Evolutionary conservation across 306 rosid genomes (phyloP).

Genomic region (Citrullus amarus): DNA sequence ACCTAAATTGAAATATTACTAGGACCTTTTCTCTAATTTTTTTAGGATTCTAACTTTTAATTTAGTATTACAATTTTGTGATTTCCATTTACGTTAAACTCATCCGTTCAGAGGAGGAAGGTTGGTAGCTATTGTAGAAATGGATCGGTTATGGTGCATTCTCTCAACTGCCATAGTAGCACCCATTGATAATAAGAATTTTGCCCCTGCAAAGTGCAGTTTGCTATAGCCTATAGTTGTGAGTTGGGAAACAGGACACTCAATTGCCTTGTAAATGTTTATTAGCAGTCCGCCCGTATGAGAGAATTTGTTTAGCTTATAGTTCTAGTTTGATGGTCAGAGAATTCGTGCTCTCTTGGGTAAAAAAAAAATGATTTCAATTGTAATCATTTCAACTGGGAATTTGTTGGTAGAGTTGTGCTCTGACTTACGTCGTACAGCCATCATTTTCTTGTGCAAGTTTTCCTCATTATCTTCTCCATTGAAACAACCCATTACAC

Average conservation of each 20-base stretch:
- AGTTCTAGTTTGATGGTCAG: neutral
- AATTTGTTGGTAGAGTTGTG: neutral
- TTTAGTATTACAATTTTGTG: neutral
- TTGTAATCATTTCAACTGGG: neutral
- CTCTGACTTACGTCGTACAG: neutral
- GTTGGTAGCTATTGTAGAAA: neutral
- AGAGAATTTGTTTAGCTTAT: neutral
- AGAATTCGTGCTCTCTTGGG: neutral
- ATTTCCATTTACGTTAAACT: neutral
- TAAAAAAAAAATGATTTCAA: neutral
- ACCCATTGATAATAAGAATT: too few relatives aligned
- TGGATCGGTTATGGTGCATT: neutral
- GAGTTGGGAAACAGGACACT: neutral
- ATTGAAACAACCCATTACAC: neutral
- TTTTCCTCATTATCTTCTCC: neutral
- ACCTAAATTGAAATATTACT: too few relatives aligned
- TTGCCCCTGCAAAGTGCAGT: neutral
- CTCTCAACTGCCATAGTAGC: neutral
- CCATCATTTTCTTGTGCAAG: neutral
- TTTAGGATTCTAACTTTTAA: neutral
- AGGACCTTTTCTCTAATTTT: neutral
- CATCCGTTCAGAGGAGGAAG: neutral
- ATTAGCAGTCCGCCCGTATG: neutral
- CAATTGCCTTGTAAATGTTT: neutral
- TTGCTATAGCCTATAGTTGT: neutral